A percentile compares a stretch with the other conserved stretches of the same genome.
phyloP scores from a whole-genome alignment of 1,284 basidiomycete genomes.

The Cryptococcus deneoformans region DNA sequence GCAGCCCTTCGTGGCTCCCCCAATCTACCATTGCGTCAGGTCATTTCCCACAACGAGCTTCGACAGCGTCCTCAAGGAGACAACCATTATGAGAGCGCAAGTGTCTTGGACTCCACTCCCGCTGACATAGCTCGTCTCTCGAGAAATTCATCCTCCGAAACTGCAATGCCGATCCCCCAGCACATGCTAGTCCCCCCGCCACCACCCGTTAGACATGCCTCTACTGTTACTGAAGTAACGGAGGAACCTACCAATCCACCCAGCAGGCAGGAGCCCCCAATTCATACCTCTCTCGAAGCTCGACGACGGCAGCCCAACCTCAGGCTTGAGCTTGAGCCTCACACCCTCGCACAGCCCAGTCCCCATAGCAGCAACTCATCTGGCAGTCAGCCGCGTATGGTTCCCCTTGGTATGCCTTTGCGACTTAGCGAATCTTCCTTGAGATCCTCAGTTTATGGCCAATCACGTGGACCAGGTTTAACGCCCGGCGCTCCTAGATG shows the following conservation, averaged over 20 bases:
- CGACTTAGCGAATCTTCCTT: constrained; percentile 19
- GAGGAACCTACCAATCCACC: background rate
- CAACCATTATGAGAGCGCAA: constrained; percentile 12
- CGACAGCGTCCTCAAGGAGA: constrained; percentile 11
- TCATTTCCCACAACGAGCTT: constrained; percentile 32
- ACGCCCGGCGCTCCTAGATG: background rate
- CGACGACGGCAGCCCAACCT: constrained; percentile 45
- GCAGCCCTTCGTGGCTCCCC: constrained; percentile 21
- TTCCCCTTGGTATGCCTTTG: constrained; percentile 5
- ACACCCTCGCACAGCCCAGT: constrained; percentile 19
- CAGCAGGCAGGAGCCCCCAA: constrained; percentile 13
- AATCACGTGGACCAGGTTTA: constrained; percentile 12
- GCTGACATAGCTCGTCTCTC: constrained; percentile 26
- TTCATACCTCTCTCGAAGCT: constrained; percentile 32
- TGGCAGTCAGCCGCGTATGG: constrained; percentile 9
- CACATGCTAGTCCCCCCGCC: constrained; percentile 5
- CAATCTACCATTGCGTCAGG: constrained; percentile 17
- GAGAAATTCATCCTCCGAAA: constrained; percentile 14
- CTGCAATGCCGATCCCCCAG: constrained; percentile 6
- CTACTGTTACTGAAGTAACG: constrained; percentile 23
- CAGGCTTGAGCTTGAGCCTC: constrained; percentile 44
- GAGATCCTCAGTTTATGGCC: constrained; percentile 33
- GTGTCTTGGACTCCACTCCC: constrained; percentile 21
- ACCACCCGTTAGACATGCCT: constrained; percentile 16
- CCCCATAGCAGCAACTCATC: constrained; percentile 11